A percentile compares a stretch with the other conserved stretches of the same genome.
Conservation (phyloP, 192 early-diverging fungal genomes). For the Podila verticillata region DNA sequence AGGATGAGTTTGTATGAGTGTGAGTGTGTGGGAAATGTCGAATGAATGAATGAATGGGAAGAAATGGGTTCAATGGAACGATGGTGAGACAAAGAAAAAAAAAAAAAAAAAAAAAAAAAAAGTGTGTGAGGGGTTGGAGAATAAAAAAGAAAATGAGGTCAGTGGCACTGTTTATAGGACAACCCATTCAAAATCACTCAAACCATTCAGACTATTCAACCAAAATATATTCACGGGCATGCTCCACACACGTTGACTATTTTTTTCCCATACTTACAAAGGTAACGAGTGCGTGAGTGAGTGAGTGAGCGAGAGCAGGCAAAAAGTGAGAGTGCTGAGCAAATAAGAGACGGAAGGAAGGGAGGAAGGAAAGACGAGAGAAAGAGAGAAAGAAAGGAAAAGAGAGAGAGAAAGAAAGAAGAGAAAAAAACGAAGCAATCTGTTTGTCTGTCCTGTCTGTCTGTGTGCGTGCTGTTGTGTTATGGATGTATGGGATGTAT, state of each 20-base stretch:
- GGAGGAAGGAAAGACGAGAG: background rate
- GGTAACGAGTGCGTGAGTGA: background rate
- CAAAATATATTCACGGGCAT: no score
- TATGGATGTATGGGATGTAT: no score
- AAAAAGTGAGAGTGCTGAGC: background rate
- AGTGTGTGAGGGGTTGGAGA: background rate
- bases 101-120: background rate
- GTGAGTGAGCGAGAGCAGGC: background rate
- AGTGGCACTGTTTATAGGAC: no score
- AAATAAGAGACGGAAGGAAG: background rate
- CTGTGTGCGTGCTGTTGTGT: no score
- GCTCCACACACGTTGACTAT: background rate
- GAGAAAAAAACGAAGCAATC: constrained; percentile 3
- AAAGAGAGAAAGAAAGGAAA: background rate
- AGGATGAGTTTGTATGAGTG: no score
- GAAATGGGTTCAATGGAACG: no score
- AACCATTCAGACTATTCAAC: no score
- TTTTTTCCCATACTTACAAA: background rate
- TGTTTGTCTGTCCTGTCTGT: background rate
- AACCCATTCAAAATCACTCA: no score
- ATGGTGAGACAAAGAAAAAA: background rate
- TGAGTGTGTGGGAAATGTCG: background rate
- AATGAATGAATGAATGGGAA: background rate
- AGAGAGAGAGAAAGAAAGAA: constrained; percentile 1
- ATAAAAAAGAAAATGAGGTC: background rate